A percentile compares a stretch with the other conserved stretches of the same genome.
These are phyloP conservation scores for Hypoxylon sp. DNA, from an alignment of 2,329 filamentous ascomycete species.

Conservation along the genomic window DNA sequence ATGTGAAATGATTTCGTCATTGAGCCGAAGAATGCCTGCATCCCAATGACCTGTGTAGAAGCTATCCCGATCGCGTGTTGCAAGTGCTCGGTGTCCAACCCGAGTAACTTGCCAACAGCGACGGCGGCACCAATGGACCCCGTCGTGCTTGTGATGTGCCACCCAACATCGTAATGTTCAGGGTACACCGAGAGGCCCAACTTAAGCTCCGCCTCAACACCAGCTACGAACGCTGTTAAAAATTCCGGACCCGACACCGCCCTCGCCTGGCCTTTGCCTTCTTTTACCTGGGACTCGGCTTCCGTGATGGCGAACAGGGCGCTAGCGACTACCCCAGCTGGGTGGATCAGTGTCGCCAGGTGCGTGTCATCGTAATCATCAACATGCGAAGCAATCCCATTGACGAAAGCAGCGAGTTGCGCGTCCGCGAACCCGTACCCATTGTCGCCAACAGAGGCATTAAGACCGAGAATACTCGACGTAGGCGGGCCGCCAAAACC, in stretches of 20 bases:
- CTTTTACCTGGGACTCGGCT: slow-evolving; percentile 12
- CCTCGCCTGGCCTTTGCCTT: slow-evolving; percentile 43
- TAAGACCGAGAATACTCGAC: slow-evolving; percentile 52
- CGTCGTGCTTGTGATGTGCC: slow-evolving; percentile 67
- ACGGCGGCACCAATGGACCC: slow-evolving; percentile 67
- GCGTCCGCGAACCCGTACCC: slow-evolving; percentile 55
- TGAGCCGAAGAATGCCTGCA: slow-evolving; percentile 68
- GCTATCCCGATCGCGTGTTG: slow-evolving; percentile 66
- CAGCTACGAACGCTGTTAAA: slow-evolving; percentile 64
- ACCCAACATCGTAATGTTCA: slow-evolving; percentile 67
- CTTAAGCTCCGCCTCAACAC: slow-evolving; percentile 67
- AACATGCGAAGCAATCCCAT: slow-evolving; percentile 68
- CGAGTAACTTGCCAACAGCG: slow-evolving; percentile 63
- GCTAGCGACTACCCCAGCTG: slow-evolving; percentile 63
- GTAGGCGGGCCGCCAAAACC: slow-evolving; percentile 52
- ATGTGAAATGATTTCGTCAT: slow-evolving; percentile 69
- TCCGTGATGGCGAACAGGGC: slow-evolving; percentile 64
- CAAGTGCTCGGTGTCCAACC: slow-evolving; percentile 56
- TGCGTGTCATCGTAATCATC: slow-evolving; percentile 71
- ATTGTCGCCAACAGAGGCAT: slow-evolving; percentile 39
- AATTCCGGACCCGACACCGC: slow-evolving; percentile 61
- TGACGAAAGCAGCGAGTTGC: slow-evolving; percentile 64
- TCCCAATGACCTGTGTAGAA: slow-evolving; percentile 65
- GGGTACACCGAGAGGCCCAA: slow-evolving; percentile 66
- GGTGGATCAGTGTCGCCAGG: slow-evolving; percentile 68